Percentiles rank a stretch among this genome's conserved stretches.
Evolutionary conservation across 305 asterid genomes (phyloP).

Genomic region (Fraxinus xanthoxyloides): DNA sequence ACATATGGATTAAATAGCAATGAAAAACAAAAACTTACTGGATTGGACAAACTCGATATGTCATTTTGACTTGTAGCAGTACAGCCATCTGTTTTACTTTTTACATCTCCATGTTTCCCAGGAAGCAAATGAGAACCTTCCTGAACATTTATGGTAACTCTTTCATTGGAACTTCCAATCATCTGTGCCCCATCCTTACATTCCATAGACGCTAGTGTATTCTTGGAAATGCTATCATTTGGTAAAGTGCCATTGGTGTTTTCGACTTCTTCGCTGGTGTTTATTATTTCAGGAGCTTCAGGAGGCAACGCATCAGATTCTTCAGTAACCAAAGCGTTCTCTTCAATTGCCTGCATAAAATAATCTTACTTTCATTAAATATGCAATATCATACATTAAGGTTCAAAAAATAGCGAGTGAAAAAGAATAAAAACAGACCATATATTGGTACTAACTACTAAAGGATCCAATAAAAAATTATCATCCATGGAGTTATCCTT

Average conservation of each 20-base stretch:
- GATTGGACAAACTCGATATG: slow-evolving; percentile 14
- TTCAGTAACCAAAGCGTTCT: slow-evolving; percentile 37
- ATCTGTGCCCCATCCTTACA: slow-evolving; percentile 17
- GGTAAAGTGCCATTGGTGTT: slow-evolving; percentile 24
- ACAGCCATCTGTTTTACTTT: slow-evolving; percentile 21
- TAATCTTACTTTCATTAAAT: slow-evolving; percentile 12
- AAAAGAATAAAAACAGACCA: slow-evolving; percentile 7
- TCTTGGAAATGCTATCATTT: slow-evolving; percentile 23
- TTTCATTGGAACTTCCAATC: slow-evolving; percentile 17
- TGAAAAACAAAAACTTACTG: slow-evolving; percentile 29
- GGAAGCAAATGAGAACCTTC: slow-evolving; percentile 20
- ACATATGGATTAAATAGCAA: slow-evolving; percentile 12
- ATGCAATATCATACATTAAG: background rate
- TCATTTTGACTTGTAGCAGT: slow-evolving; percentile 10
- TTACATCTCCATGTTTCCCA: slow-evolving; percentile 24
- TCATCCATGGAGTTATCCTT: background rate
- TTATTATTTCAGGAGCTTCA: slow-evolving; percentile 42
- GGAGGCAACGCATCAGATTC: slow-evolving; percentile 41
- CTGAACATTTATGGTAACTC: slow-evolving; percentile 8
- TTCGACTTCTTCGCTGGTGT: slow-evolving; percentile 30
- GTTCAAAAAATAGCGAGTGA: background rate
- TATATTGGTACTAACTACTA: background rate
- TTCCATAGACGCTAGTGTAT: slow-evolving; percentile 12
- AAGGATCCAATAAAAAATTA: background rate
- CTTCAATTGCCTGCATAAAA: slow-evolving; percentile 52